Evolutionary conservation across 495 filamentous ascomycete species (phyloP), one percentile per base, ranked within the genome.

Genomic region (Diplogelasinospora grovesii): DNA sequence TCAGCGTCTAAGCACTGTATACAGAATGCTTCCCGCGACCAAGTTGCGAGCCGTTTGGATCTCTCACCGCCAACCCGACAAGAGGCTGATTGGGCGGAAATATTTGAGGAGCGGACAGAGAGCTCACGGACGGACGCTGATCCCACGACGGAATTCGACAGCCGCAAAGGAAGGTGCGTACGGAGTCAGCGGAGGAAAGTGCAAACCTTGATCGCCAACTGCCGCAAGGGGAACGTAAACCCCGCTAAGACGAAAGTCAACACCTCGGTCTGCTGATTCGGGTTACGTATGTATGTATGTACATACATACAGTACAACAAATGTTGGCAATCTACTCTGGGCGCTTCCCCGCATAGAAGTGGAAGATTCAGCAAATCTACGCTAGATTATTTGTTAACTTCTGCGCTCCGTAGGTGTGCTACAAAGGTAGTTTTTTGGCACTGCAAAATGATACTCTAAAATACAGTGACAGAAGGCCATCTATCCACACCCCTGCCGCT

Each of bases 401-500:
- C n/a, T n/a, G n/a, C n/a, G n/a, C n/a, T n/a, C n/a, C n/a, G n/a
- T n/a, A n/a, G n/a, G n/a, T n/a, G n/a, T n/a, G n/a, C n/a, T n/a
- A n/a, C n/a, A n/a, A n/a, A n/a, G n/a, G n/a, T n/a, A n/a, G n/a
- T n/a, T n/a, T n/a, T n/a, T n/a, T n/a, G n/a, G n/a, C n/a, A n/a
- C n/a, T n/a, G n/a, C n/a, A n/a, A n/a, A n/a, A n/a, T n/a, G n/a
- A n/a, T n/a, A n/a, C n/a, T n/a, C n/a, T n/a, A n/a, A n/a, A n/a
- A n/a, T n/a, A n/a, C n/a, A n/a, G n/a, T n/a, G n/a, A n/a, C n/a
- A n/a, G n/a, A 40, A 41, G 45, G 34, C 31, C 40, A 40, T 45
- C 41, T 31, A 26, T 43, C 26, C 22, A 36, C 25, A 48, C 42
- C 54, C 54, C 39, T 51, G 49, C 41, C 45, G 39, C 38, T 36